These are phyloP conservation scores for Bryopsis sp. DNA, from an alignment of 139 green algal genomes.

Conservation along the genomic window DNA sequence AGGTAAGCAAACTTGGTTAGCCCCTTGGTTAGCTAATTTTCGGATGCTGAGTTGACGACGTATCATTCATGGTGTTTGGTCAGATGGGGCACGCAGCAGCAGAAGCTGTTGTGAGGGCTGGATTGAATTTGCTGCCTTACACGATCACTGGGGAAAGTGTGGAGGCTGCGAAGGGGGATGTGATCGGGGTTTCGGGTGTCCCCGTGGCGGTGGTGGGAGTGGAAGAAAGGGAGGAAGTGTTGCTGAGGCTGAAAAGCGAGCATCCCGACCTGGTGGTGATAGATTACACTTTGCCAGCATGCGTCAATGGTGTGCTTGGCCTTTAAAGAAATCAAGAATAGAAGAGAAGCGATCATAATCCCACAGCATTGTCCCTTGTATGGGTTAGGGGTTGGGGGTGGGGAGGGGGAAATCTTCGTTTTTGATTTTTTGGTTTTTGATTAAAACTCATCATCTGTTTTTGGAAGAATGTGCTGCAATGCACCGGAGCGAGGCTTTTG, in stretches of 20 bases:
- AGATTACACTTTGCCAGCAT: slow-evolving; percentile 89
- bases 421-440: no score
- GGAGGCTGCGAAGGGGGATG: background rate
- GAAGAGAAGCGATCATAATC: no score
- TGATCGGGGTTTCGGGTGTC: slow-evolving; percentile 44
- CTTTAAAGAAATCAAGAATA: no score
- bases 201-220: slow-evolving; percentile 46
- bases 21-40: background rate
- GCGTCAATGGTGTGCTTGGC: slow-evolving; percentile 57
- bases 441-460: no score
- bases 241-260: slow-evolving; percentile 28
- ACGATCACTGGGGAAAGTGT: slow-evolving; percentile 37
- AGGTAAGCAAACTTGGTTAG: background rate
- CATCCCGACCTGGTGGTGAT: slow-evolving; percentile 82
- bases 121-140: slow-evolving; percentile 72
- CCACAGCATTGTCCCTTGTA: no score
- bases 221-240: slow-evolving; percentile 34
- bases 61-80: no score
- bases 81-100: slow-evolving; percentile 80
- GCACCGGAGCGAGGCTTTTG: no score
- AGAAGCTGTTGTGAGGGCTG: slow-evolving; percentile 64
- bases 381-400: no score
- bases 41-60: background rate
- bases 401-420: no score
- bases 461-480: no score